A percentile compares a stretch with the other conserved stretches of the same genome.
phyloP scores from a whole-genome alignment of 2,329 filamentous ascomycete genomes.

The Sporothrix protearum region DNA sequence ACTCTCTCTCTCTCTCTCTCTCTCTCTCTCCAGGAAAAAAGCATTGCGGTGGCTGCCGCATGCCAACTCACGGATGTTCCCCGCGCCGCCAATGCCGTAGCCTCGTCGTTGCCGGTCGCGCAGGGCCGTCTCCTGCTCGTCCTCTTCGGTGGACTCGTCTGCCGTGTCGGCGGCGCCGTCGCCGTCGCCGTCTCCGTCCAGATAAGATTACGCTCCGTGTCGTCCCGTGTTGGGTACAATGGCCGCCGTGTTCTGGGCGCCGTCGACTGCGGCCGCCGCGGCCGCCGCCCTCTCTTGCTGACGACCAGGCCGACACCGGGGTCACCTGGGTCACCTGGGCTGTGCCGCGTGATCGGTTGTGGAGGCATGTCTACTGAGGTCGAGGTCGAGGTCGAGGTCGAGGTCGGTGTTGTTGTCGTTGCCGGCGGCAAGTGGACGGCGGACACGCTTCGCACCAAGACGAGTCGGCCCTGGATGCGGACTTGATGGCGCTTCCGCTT shows the following conservation, averaged over 20 bases:
- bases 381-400: not conserved
- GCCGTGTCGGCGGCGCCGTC: not conserved
- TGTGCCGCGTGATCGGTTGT: not conserved
- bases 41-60: not conserved
- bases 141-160: slow-evolving; percentile 29
- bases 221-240: not conserved
- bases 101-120: slow-evolving; percentile 37
- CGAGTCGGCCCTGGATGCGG: slow-evolving; percentile 39
- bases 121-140: slow-evolving; percentile 32
- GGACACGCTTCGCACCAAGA: slow-evolving; percentile 38
- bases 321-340: too few relatives aligned
- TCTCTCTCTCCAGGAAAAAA: too few relatives aligned
- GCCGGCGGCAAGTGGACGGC: slow-evolving; percentile 29
- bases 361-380: not conserved
- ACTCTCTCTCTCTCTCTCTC: too few relatives aligned
- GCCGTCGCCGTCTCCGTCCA: not conserved
- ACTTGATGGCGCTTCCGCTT: slow-evolving; percentile 35
- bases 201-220: too few relatives aligned
- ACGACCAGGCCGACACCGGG: not conserved
- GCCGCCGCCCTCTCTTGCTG: not conserved
- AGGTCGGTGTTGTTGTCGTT: not conserved
- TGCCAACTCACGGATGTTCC: slow-evolving; percentile 40
- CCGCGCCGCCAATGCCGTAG: slow-evolving; percentile 41
- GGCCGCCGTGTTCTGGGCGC: not conserved
- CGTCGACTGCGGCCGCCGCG: not conserved